A percentile compares a stretch with the other conserved stretches of the same genome.
phyloP scores from a whole-genome alignment of 2,329 filamentous ascomycete species.

The Penicillium psychrosexuale region DNA sequence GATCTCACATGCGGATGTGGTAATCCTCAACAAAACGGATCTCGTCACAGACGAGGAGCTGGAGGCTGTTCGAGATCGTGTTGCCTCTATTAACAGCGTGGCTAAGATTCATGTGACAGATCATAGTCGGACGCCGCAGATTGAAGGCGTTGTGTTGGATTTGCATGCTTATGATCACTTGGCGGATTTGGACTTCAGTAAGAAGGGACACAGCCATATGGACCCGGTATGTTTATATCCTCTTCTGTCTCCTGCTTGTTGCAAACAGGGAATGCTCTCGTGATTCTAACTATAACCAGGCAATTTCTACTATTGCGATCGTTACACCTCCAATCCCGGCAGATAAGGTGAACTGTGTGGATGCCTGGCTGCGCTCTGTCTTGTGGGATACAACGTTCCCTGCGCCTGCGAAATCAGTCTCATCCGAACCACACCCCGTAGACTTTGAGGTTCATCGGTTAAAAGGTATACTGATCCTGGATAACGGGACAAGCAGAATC shows the following conservation, averaged over 20 bases:
- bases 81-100: conserved; percentile 82
- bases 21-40: conserved; percentile 92
- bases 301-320: conserved; percentile 79
- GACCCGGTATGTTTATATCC: conserved; percentile 62
- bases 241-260: neutral
- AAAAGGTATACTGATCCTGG: conserved; percentile 73
- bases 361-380: conserved; percentile 76
- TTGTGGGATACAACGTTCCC: conserved; percentile 67
- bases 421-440: conserved; percentile 23
- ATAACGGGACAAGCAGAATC: conserved; percentile 65
- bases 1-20: conserved; percentile 92
- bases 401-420: neutral
- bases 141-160: conserved; percentile 85
- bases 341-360: conserved; percentile 61
- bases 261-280: too few species aligned
- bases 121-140: conserved; percentile 71
- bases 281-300: conserved; percentile 46
- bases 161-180: conserved; percentile 90
- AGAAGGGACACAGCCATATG: conserved; percentile 83
- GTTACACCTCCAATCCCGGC: conserved; percentile 59
- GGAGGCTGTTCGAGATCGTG: conserved; percentile 63
- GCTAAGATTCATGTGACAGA: conserved; percentile 80
- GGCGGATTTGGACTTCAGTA: conserved; percentile 65
- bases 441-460: conserved; percentile 79
- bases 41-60: conserved; percentile 71